phyloP scores from a whole-genome alignment of 768 basidiomycete species.

The Termitomyces sp. region DNA sequence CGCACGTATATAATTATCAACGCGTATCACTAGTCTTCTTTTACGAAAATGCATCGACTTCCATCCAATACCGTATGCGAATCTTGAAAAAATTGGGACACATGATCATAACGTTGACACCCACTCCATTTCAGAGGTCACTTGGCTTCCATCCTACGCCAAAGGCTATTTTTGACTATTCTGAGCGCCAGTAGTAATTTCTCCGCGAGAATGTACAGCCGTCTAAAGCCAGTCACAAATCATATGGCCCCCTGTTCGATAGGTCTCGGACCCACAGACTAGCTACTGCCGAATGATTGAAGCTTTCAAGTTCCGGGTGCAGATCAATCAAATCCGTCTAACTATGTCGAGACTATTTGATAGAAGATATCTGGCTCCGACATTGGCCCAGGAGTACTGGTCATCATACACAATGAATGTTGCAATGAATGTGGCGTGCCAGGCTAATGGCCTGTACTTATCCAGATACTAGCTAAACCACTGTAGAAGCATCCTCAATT shows the following conservation, averaged over 20 bases:
- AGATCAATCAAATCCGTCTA: background rate
- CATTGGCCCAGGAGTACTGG: background rate
- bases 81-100: background rate
- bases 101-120: background rate
- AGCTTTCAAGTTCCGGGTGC: background rate
- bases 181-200: background rate
- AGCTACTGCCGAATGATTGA: background rate
- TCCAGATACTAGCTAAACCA: background rate
- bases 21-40: background rate
- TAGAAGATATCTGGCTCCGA: background rate
- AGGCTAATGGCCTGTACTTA: background rate
- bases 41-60: background rate
- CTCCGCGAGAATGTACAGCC: background rate
- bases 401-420: background rate
- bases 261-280: background rate
- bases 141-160: background rate
- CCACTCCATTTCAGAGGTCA: background rate
- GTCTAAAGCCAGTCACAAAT: background rate
- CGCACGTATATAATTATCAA: background rate
- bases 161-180: background rate
- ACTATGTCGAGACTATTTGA: background rate
- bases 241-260: background rate
- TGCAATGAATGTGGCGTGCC: background rate
- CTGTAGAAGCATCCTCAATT: background rate
- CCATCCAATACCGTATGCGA: background rate